Evolutionary conservation across 2,329 filamentous ascomycete genomes (phyloP), one percentile per base, ranked within the genome.

Genomic region (Huntiella abstrusa): DNA sequence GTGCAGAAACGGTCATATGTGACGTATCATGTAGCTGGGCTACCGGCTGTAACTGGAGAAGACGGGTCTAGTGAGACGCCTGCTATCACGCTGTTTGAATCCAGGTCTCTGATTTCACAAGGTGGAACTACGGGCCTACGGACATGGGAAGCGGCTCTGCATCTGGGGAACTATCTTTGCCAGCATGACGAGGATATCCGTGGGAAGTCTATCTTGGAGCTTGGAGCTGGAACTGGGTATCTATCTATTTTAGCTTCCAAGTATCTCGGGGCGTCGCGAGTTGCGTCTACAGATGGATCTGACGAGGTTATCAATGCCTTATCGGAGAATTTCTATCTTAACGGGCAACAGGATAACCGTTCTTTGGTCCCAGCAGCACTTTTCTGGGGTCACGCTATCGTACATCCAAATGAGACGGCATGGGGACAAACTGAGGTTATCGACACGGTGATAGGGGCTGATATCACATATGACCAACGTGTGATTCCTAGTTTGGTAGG

Each of bases 131-230:
- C 83, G 0, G 83, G 83, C 1, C 67, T 83, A 17, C 71, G 83
- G 33, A 88, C 83, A 0, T 91, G 83, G 83, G 83, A 88, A 58
- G 83, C 83, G 1, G 76, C 80, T 1, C 63, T 88, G 6, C 79
- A 85, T 53, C 66, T 88, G 0, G 80, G 79, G 1, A 70, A 77
- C 39, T 85, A 77, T 54, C 69, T 87, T 16, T 72, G 73, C 50
- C 50, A 56, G n/a, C 60, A 68, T 43, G 59, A 58, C 1, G 51
- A 53, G 1, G 52, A 70, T 15, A 62, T 83, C 22, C 54, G 55
- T 5, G 67, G 64, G 2, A 78, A 74, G 55, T 68, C 64, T 5
- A 61, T 87, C 1, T 64, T 88, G 2, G 83, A 88, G 56, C 66
- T 88, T 1, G 83, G 83, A 3, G 74, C 80, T 1, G 83, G 83